Evolutionary conservation across 345 rosid species (phyloP), one percentile per base, ranked within the genome.

Genomic region (Garcia nutans): DNA sequence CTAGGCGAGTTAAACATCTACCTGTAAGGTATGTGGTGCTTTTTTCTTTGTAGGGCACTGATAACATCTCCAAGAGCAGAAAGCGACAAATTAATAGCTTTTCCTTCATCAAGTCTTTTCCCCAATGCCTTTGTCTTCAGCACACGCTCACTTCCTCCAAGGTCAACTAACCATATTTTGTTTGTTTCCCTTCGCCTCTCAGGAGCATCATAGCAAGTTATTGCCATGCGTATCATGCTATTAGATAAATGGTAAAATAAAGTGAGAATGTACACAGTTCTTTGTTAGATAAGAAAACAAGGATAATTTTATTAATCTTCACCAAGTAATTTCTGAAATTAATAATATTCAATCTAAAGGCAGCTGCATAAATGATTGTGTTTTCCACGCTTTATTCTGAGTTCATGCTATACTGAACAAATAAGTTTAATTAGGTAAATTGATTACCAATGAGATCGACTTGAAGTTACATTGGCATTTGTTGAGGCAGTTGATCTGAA

Each of bases 81-180:
- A 62, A 90, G 91, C 24, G 97, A 91, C 85, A 89, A 77, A 81
- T 93, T 93, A 58, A 93, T 93, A 45, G 96, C 96, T 88, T 88
- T 91, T 76, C 97, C 97, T 90, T 93, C 97, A 83, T 91, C 96
- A 50, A 93, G 82, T 82, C 97, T 90, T 83, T 84, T 88, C 54
- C 97, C 97, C 79, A 75, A 79, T 77, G 97, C 92, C 86, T 82
- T 89, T 20, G 96, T 91, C 88, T 93, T 93, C 78, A 87, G 78
- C 70, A 89, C 94, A 19, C 97, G 93, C 82, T 92, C 97, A 58
- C 97, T 92, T 74, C 97, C 97, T 50, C 96, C 97, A 23, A 91
- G 91, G 76, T 92, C 97, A 33, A 91, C 84, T 68, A 91, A 76
- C 97, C 97, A 92, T 58, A 92, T 77, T 81, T 91, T 91, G 72